Evolutionary conservation across 768 basidiomycete species (phyloP), one percentile per base, ranked within the genome.

Genomic region (Mycena sanguinolenta): DNA sequence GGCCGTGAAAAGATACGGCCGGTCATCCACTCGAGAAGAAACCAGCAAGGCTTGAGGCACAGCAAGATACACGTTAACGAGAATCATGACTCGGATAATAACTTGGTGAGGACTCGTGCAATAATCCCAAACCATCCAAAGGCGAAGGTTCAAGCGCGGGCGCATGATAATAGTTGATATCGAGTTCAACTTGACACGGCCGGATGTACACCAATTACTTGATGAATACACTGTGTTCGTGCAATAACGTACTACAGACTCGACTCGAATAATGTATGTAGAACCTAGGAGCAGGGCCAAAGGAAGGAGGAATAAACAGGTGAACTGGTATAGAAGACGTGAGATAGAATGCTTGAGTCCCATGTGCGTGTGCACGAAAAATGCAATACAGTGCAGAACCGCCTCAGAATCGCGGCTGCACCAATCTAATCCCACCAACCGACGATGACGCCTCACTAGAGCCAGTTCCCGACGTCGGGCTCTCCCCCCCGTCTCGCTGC

Each of bases 341-440:
- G 21, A 61, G 59, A 65, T 30, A 58, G 25, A 58, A 58, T 46
- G 44, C n/a, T 2, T 12, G 34, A 58, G 57, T 58, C 57, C 57
- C n/a, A 30, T 30, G 52, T 53, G 21, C 21, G 52, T 53, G 52
- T 28, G 27, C 16, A 10, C 32, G 10, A 21, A n/a, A 46, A 46
- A 46, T 46, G 44, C 21, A 46, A 46, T 46, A 7, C 44, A 46
- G 17, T 53, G 28, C 28, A 14, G 16, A 12, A 23, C 17, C 23
- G 16, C n/a, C 4, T 73, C 67, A 75, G 59, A 75, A 75, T 39
- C 76, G 74, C 32, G 62, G 58, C n/a, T 80, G 79, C 39, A 86
- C 85, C 61, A 86, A 75, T 70, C 85, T 76, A 73, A 86, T 82
- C 3, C 85, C 83, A 6, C 77, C 78, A 17, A 66, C 71, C 23